Base-by-base conservation (phyloP, 768 basidiomycete species). In the Mycena belliarum region DNA sequence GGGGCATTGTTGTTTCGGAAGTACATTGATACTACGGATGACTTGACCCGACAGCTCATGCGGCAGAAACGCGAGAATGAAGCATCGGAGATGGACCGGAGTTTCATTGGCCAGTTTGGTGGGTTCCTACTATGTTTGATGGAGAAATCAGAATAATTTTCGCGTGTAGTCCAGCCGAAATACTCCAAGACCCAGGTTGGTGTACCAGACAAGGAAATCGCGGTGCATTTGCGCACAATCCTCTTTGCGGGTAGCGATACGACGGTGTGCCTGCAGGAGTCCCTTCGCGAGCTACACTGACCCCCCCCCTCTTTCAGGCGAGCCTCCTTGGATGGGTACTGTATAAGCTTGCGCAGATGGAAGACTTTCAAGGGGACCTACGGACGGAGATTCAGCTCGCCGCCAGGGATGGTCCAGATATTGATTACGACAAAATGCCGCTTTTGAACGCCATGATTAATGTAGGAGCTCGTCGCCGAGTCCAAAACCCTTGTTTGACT, bases 311-410 rank as follows among this genome's bases (percentile, higher is more conserved):
- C 16, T 24, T 52, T 35, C 20, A 55, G 54, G 40, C 28, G 15
- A 12, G 38, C 25, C 25, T 40, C 2, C 1, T 49, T n/a, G 35
- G 45, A 8, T 55, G 45, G 45, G 14, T 48, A 10, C 37, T 55
- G 24, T 55, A 48, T 21, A 46, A 41, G 28, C 53, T 55, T 6
- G 53, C 53, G 14, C n/a, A 41, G 15, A 55, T 55, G 53, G 12
- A 4, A 1, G 37, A 29, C 14, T 41, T 28, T 23, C 53, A 55
- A 35, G 25, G 45, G 0, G 45, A 25, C 4, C 11, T 55, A 16
- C 53, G 53, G 12, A 3, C 26, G 9, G 53, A 55, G 24, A 55
- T 55, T 26, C 53, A 41, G n/a, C 37, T 29, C 12, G 28, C 45
- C 14, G 45, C 18, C 21, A 14, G 11, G 24, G 32, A 20, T 14